Evolutionary conservation across 129 eudicot species (phyloP).

Genomic region (Silybum marianum): DNA sequence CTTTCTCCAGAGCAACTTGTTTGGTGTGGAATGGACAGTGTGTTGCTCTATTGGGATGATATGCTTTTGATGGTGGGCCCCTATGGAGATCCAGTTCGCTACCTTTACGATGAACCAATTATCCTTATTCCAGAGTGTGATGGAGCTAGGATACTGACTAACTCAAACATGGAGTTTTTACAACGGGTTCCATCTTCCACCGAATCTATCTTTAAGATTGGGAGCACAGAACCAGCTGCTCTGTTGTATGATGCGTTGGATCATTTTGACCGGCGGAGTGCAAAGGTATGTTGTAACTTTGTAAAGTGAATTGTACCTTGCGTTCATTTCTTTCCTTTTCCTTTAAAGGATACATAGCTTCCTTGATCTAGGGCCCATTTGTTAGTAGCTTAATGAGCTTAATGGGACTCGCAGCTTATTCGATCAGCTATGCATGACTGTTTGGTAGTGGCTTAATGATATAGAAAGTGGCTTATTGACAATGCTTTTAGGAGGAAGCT

Average conservation of each 20-base stretch:
- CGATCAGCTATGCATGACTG: no score
- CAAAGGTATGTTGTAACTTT: slow-evolving; percentile 59
- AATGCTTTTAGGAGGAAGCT: no score
- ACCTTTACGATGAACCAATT: slow-evolving; percentile 88
- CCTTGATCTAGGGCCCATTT: background rate
- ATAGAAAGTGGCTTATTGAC: no score
- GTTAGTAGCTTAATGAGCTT: no score
- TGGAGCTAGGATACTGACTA: slow-evolving; percentile 88
- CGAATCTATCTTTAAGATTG: slow-evolving; percentile 88
- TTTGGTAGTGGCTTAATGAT: no score
- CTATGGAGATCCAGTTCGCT: slow-evolving; percentile 80
- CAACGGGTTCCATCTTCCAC: slow-evolving; percentile 95
- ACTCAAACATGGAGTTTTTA: slow-evolving; percentile 87
- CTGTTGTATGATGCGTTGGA: slow-evolving; percentile 95
- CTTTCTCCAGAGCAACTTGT: slow-evolving; percentile 97
- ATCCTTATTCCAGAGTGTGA: slow-evolving; percentile 92
- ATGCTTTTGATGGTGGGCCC: slow-evolving; percentile 98
- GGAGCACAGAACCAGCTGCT: slow-evolving; percentile 94
- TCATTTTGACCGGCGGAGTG: slow-evolving; percentile 94
- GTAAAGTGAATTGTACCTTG: background rate
- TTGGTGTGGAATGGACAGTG: slow-evolving; percentile 99
- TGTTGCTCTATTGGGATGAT: slow-evolving; percentile 97
- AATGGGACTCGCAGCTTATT: no score
- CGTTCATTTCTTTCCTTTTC: slow-evolving; percentile 9
- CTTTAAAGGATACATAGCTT: background rate